Percentiles rank a stretch among this genome's conserved stretches.
These are phyloP conservation scores for Cyberlindnera subsufficiens DNA, from an alignment of 805 yeast genomes.

Conservation along the genomic window DNA sequence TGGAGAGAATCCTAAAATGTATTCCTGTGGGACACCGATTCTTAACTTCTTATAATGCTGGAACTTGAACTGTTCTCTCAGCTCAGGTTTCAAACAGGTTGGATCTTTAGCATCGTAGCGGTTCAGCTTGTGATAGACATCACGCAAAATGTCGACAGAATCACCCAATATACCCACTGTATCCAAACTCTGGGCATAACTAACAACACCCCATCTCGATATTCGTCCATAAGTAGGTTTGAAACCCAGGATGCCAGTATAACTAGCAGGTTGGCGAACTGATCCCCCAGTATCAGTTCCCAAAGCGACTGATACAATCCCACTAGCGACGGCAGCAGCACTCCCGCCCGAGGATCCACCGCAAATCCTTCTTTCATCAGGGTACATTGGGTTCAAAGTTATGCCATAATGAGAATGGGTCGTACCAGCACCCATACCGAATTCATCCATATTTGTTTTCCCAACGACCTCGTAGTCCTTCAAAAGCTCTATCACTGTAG, in stretches of 20 bases:
- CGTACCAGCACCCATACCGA: slow-evolving; percentile 91
- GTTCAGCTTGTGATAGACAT: slow-evolving; percentile 54
- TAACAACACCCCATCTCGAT: slow-evolving; percentile 86
- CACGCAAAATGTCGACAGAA: slow-evolving; percentile 35
- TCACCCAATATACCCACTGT: slow-evolving; percentile 82
- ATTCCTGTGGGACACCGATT: slow-evolving; percentile 75
- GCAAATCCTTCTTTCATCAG: slow-evolving; percentile 35
- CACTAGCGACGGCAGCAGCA: slow-evolving; percentile 85
- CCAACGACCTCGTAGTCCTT: slow-evolving; percentile 56
- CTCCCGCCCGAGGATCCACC: slow-evolving; percentile 98
- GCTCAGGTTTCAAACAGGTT: slow-evolving; percentile 43
- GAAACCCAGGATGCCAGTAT: slow-evolving; percentile 78
- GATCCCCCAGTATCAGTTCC: slow-evolving; percentile 99
- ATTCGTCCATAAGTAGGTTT: slow-evolving; percentile 92
- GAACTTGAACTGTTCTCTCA: slow-evolving; percentile 24
- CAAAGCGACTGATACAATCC: slow-evolving; percentile 62
- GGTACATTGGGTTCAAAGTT: slow-evolving; percentile 46
- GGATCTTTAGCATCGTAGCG: slow-evolving; percentile 71
- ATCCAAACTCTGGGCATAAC: slow-evolving; percentile 92
- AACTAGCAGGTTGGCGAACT: slow-evolving; percentile 86
- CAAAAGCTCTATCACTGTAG: slow-evolving; percentile 63
- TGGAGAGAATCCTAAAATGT: slow-evolving; percentile 48
- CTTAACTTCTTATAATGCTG: slow-evolving; percentile 25
- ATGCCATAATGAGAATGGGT: slow-evolving; percentile 52
- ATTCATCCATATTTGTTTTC: slow-evolving; percentile 91